Evolutionary conservation across 352 stramenopile species (phyloP), one percentile per base, ranked within the genome.

Genomic region (Globisporangium okanoganense): DNA sequence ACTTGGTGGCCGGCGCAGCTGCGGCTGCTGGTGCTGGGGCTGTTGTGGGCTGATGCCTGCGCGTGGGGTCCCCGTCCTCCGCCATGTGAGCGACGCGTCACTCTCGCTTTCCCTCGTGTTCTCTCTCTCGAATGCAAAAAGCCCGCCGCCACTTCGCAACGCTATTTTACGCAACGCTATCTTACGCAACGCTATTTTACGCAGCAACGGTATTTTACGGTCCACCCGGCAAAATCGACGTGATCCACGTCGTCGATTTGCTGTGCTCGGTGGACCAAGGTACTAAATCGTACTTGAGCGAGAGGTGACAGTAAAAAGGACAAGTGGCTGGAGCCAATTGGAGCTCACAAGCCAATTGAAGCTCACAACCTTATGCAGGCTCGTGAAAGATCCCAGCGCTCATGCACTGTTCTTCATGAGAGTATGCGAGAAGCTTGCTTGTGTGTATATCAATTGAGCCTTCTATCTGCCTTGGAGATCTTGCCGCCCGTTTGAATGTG

Each of bases 1-100:
- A 74, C 55, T 78, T 80, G 33, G 59, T 45, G 9, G 62, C 18
- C 33, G 41, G 10, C 31, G 4, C 29, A 10, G 61, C 5, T 27
- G 51, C n/a, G 18, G n/a, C 5, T 1, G 48, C 40, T 8, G 65
- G n/a, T 20, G 63, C 9, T 24, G 50, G 10, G 8, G 38, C 16
- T n/a, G 24, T 12, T 18, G 27, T n/a, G 48, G 48, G 22, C 22
- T 47, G 41, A 29, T 48, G 53, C 47, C 48, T 40, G 25, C 45
- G 57, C 57, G 38, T 62, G 57, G 33, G 25, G 24, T 40, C 57
- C 20, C 31, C 45, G 57, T 56, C 45, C 14, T 62, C 57, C 45
- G 57, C 57, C 57, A 62, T 62, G 33, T 29, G 22, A 7, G 40
- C 18, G 38, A 44, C 20, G 31, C 35, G 18, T 25, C 49, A 38